Evolutionary conservation across 2,329 filamentous ascomycete genomes (phyloP).

Genomic region (Drechslerella coelobrocha): DNA sequence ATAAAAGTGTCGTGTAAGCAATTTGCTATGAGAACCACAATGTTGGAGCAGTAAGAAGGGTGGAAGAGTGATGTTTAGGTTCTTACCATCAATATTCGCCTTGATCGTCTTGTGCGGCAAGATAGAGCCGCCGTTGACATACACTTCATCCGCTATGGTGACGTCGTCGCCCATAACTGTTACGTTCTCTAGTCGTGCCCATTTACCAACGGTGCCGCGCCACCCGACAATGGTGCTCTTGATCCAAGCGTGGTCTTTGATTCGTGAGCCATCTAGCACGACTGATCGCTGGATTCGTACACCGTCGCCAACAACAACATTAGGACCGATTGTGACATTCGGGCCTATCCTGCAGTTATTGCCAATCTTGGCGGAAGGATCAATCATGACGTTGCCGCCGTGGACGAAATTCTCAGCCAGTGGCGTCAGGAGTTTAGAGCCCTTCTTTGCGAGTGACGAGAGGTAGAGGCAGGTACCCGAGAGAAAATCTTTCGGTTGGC

Average conservation of each 20-base stretch:
- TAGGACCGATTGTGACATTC: constrained; percentile 93
- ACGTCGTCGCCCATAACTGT: constrained; percentile 98
- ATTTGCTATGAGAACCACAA: neutral
- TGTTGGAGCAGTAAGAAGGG: neutral
- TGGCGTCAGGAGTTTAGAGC: constrained; percentile 80
- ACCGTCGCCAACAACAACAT: constrained; percentile 90
- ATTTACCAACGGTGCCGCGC: constrained; percentile 95
- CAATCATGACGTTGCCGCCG: constrained; percentile 93
- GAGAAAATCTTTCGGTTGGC: constrained; percentile 97
- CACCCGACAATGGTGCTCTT: constrained; percentile 98
- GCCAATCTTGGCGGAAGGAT: constrained; percentile 92
- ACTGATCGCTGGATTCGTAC: constrained; percentile 94
- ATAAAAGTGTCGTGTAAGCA: constrained; percentile 13
- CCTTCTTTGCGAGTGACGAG: constrained; percentile 86
- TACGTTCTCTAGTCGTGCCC: constrained; percentile 96
- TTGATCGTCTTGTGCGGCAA: constrained; percentile 99
- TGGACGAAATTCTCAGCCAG: constrained; percentile 79
- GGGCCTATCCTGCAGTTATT: constrained; percentile 98
- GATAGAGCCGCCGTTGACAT: constrained; percentile 95
- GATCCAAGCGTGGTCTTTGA: constrained; percentile 98
- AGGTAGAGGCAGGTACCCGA: constrained; percentile 96
- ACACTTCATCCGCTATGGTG: constrained; percentile 96
- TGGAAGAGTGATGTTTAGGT: no score
- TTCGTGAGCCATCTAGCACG: constrained; percentile 83
- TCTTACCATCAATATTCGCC: constrained; percentile 84